phyloP scores from a whole-genome alignment of 805 yeast genomes.

The Brettanomyces anomalus region DNA sequence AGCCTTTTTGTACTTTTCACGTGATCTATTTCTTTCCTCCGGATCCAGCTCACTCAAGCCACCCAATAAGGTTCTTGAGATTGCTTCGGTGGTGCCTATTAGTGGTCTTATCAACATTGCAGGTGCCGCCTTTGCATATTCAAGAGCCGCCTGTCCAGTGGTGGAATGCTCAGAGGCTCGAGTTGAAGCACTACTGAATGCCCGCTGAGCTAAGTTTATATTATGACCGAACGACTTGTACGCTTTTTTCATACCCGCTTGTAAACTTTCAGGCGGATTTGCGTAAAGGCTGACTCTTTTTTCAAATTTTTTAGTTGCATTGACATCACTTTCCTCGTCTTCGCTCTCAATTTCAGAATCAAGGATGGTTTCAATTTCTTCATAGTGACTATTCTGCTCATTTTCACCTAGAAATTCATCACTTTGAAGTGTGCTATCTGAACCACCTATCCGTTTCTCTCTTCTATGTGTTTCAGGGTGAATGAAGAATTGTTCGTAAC shows the following conservation, averaged over 20 bases:
- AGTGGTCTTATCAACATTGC: constrained; percentile 73
- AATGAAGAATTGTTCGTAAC: no score
- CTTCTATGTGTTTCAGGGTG: neutral
- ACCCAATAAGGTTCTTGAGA: constrained; percentile 76
- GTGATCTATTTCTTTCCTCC: constrained; percentile 42
- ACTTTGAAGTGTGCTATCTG: constrained; percentile 20
- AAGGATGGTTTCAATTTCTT: constrained; percentile 8
- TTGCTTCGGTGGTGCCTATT: constrained; percentile 88
- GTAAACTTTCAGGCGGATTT: constrained; percentile 66
- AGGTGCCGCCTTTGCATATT: constrained; percentile 71
- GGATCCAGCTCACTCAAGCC: constrained; percentile 75
- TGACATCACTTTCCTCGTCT: constrained; percentile 10
- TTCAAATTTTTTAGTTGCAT: constrained; percentile 16
- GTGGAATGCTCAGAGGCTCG: constrained; percentile 58
- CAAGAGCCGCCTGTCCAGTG: constrained; percentile 57
- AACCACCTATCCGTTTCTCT: constrained; percentile 13
- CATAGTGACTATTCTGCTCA: constrained; percentile 18
- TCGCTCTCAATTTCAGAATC: constrained; percentile 13
- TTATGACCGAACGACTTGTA: constrained; percentile 64
- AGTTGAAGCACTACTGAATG: constrained; percentile 48
- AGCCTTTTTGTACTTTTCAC: constrained; percentile 52
- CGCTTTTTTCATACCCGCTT: constrained; percentile 70
- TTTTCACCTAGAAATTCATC: constrained; percentile 16
- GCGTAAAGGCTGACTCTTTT: constrained; percentile 65
- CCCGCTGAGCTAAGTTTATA: constrained; percentile 53